Evolutionary conservation across 805 yeast species (phyloP).

Genomic region (Suhomyces vadensis): DNA sequence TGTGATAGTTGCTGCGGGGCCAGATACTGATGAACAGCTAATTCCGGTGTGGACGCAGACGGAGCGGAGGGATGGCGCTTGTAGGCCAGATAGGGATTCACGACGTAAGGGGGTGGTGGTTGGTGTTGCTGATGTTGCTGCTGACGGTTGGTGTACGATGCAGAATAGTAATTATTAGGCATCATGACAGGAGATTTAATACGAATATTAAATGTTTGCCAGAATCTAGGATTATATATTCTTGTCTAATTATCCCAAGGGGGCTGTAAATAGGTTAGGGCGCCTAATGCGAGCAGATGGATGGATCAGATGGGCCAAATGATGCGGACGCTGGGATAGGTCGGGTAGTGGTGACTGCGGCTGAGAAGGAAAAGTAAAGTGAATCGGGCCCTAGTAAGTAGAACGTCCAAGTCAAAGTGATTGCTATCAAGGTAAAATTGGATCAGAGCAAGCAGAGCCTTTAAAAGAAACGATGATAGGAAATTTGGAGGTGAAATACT

Average conservation of each 20-base stretch:
- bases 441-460: neutral
- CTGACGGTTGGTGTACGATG: neutral
- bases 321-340: no score
- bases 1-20: constrained; percentile 1
- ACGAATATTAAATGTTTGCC: no score
- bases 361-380: neutral
- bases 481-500: neutral
- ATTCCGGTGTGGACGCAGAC: neutral
- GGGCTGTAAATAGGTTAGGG: no score
- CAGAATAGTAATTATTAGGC: neutral
- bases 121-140: neutral
- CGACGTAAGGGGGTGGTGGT: neutral
- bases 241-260: no score
- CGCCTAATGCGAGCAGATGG: no score
- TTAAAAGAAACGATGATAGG: neutral
- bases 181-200: no score
- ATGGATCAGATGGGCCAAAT: no score
- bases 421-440: neutral
- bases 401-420: no score
- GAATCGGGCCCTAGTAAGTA: no score
- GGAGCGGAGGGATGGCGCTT: constrained; percentile 4
- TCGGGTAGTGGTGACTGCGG: no score
- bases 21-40: neutral
- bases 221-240: no score
- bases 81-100: neutral